Base-by-base conservation (phyloP, 192 early-diverging fungal species). In the Mortierella alpina region DNA sequence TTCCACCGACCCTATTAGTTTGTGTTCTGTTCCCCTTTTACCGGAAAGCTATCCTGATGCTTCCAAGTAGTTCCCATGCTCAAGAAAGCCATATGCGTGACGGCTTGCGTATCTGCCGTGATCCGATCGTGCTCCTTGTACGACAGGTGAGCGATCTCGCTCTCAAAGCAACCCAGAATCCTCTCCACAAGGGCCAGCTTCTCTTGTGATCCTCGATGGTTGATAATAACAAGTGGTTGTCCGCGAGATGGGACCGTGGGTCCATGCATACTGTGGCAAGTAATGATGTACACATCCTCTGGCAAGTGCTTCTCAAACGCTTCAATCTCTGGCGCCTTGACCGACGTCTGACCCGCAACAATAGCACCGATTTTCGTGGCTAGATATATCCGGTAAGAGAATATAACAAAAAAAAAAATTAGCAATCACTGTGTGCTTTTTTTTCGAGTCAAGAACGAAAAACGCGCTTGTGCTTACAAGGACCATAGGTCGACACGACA, bases 41-140 rank as follows among this genome's bases (percentile, higher is more conserved):
- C 92, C 11, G 96, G 96, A 76, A 95, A 96, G 64, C 88, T 89
- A 5, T 84, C 78, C 58, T 95, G 90, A 42, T 87, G 82, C 72
- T 90, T 96, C 97, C 97, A 98, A 13, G 97, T 96, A 8, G 92
- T 95, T 20, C 96, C 97, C 93, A 99, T 93, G 56, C 93, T 93
- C 62, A 99, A 82, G 73, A 98, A 99, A 39, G 97, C 95, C 67
- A 97, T 84, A 75, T 99, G 97, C 10, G 97, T 99, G 40, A 95
- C 95, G 6, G 97, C 97, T 79, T 99, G 97, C 10, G 97, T 99
- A 73, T 99, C 97, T 1, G 97, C 97, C 9, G 97, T 99, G 51
- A 98, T 97, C 8, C 92, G 86, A 73, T 99, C 97, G 66, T 99
- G 97, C 51, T 98, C 96, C 72, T 93, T 76, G 63, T 89, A 93